Evolutionary conservation across 306 rosid species (phyloP).

Genomic region (Castanea mollissima): DNA sequence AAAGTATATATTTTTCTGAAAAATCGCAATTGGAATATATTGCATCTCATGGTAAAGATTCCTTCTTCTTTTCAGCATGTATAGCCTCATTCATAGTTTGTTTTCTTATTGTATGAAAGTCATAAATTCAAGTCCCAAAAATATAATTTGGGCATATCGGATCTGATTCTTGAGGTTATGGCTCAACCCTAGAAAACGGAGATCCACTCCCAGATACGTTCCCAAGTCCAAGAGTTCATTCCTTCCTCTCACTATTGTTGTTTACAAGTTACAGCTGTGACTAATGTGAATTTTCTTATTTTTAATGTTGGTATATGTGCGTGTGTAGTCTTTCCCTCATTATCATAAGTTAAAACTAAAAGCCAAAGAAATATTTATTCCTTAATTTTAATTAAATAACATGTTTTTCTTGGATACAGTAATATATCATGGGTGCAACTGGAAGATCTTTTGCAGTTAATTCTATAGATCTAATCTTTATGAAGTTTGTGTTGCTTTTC

Average conservation of each 20-base stretch:
- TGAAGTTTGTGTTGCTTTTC: too few species aligned
- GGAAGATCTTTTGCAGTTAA: not conserved
- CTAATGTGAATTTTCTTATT: not conserved
- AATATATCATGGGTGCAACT: not conserved
- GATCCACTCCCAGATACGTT: constrained; percentile 11
- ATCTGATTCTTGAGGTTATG: constrained; percentile 20
- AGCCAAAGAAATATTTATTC: not conserved
- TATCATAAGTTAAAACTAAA: not conserved
- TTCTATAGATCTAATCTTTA: not conserved
- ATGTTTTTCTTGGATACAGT: not conserved
- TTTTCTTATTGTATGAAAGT: not conserved
- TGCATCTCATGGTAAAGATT: not conserved
- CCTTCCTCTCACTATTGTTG: not conserved
- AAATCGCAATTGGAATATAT: not conserved
- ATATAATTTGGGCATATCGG: constrained; percentile 3
- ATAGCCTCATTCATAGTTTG: not conserved
- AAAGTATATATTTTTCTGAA: not conserved
- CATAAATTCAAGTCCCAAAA: constrained; percentile 3
- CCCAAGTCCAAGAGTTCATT: not conserved
- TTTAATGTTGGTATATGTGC: not conserved
- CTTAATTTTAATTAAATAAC: not conserved
- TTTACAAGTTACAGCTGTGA: constrained; percentile 6
- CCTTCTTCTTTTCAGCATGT: not conserved
- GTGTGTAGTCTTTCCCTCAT: not conserved
- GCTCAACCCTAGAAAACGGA: constrained; percentile 12